These are phyloP conservation scores for Carnegiea gigantea DNA, from an alignment of 179 eudicot species.

Conservation along the genomic window DNA sequence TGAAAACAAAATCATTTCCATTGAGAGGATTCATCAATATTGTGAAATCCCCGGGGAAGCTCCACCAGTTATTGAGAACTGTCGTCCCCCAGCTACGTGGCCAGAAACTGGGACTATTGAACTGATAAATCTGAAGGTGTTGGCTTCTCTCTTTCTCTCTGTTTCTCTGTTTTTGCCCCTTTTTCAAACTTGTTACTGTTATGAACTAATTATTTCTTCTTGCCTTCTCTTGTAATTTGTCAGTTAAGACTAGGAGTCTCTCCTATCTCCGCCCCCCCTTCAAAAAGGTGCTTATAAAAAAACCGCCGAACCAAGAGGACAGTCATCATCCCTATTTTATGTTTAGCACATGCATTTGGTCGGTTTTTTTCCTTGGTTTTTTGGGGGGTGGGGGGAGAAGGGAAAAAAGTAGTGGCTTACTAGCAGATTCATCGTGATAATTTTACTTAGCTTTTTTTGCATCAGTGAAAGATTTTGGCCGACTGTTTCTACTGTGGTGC, in stretches of 20 bases:
- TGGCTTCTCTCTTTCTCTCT: background rate
- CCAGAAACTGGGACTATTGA: slow-evolving; percentile 87
- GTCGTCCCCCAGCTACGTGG: slow-evolving; percentile 77
- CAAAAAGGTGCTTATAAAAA: too few species aligned
- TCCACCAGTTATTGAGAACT: slow-evolving; percentile 69
- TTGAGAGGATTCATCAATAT: slow-evolving; percentile 94
- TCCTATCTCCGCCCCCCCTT: too few species aligned
- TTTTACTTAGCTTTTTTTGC: too few species aligned
- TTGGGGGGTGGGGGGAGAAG: too few species aligned
- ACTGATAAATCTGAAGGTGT: slow-evolving; percentile 77
- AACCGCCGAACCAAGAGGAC: too few species aligned
- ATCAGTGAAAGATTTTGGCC: too few species aligned
- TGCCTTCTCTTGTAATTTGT: background rate
- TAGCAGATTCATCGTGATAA: too few species aligned
- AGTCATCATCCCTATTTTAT: too few species aligned
- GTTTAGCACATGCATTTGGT: too few species aligned
- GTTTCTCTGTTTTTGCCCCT: background rate
- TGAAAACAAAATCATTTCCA: slow-evolving; percentile 94
- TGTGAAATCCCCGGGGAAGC: slow-evolving; percentile 90
- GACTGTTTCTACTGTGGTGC: background rate
- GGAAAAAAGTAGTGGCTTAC: too few species aligned
- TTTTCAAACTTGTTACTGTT: too few species aligned
- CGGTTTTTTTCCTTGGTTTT: too few species aligned
- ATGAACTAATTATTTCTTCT: background rate
- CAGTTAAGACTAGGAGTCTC: background rate